Conservation (phyloP, 2,329 filamentous ascomycete species). For the Balansia obtecta region DNA sequence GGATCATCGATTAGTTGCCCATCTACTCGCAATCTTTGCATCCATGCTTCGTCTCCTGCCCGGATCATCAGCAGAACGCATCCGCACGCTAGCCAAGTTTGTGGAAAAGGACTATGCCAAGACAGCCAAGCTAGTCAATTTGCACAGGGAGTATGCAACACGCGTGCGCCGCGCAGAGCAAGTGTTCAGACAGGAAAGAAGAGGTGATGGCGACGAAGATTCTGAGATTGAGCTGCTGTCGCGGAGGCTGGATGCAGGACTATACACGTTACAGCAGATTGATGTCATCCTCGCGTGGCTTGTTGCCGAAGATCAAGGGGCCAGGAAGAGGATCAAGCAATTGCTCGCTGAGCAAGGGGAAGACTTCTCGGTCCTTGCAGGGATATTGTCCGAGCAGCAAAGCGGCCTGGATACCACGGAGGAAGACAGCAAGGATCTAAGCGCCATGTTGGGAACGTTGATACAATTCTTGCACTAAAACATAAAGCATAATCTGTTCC, state of each 20-base stretch:
- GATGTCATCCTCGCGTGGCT: constrained; percentile 86
- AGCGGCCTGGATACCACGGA: constrained; percentile 42
- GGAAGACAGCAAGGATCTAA: constrained; percentile 44
- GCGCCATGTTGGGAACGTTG: constrained; percentile 42
- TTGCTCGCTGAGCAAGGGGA: constrained; percentile 59
- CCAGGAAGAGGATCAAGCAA: constrained; percentile 48
- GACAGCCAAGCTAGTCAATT: constrained; percentile 54
- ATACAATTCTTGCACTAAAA: constrained; percentile 33
- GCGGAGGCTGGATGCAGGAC: constrained; percentile 65
- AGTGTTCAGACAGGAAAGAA: constrained; percentile 24
- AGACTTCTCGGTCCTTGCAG: constrained; percentile 46
- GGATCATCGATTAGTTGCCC: constrained; percentile 59
- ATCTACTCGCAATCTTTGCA: constrained; percentile 74
- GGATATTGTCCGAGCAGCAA: constrained; percentile 52
- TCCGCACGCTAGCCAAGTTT: constrained; percentile 83
- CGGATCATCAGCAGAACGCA: constrained; percentile 62
- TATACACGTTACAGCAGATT: constrained; percentile 72
- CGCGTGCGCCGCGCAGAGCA: constrained; percentile 46
- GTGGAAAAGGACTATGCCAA: constrained; percentile 92
- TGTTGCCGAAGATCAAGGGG: constrained; percentile 74
- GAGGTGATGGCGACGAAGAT: constrained; percentile 27
- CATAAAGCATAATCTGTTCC: constrained; percentile 9
- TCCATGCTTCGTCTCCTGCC: constrained; percentile 71
- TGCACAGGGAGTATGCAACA: constrained; percentile 58
- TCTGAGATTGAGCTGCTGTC: constrained; percentile 62